Base-by-base conservation (phyloP, 305 asterid genomes). In the Solanum hybrid region DNA sequence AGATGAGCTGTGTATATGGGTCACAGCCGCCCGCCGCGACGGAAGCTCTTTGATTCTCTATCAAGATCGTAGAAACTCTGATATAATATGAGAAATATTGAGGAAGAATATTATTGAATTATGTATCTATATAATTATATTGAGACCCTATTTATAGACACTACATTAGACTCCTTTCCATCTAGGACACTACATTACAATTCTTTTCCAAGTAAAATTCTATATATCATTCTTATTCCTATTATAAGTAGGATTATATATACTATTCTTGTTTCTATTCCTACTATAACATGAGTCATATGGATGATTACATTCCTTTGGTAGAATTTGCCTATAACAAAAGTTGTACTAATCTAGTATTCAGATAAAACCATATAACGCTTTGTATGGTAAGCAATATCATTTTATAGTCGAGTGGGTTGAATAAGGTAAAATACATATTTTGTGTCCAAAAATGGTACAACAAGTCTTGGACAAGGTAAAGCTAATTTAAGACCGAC, bases 1-100 rank as follows among this genome's bases (percentile, higher is more conserved):
- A 57, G 69, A 6, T 57, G 24, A 2, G 11, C 11, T 10, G 69
- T 57, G 69, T 57, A 57, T 57, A 57, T 57, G 24, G 69, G 24
- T 57, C 69, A 57, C 4, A 57, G 1, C 24, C 11, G 0, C 11
- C 5, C 11, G 0, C 2, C 24, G 2, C 4, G 3, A 2, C 1
- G 1, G 24, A 18, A 57, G 24, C 24, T 57, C 24, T 57, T 57
- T 57, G 24, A 57, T 57, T 57, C 24, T 57, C 69, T 57, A 57
- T 57, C 69, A 57, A 57, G 24, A 57, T 57, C 69, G 1, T 57
- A 57, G 69, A 57, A 57, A 57, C 69, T 57, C 2, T 18, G 24
- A 20, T 57, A 57, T 57, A 8, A 57, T 57, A 0, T 51, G 64
- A 51, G 64, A 51, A 51, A 51, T 51, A 16, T 16, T 51, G 64